Base-by-base conservation (phyloP, 2,329 filamentous ascomycete species). In the Cercospora sesami region DNA sequence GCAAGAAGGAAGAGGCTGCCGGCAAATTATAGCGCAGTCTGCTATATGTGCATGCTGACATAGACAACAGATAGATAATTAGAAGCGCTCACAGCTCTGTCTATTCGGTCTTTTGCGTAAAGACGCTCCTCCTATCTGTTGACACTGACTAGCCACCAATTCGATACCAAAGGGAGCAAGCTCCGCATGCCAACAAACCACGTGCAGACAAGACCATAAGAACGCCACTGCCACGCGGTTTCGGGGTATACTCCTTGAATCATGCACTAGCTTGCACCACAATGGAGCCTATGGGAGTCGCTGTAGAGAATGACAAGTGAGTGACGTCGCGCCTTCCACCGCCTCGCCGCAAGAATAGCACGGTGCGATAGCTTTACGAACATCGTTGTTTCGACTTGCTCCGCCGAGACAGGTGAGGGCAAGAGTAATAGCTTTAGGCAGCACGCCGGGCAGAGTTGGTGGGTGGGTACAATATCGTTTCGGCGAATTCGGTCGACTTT, bases 1-100 rank as follows among this genome's bases (percentile, higher is more conserved):
- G 78, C 71, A 79, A 80, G 68, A 79, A 73, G 68, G 78, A 79
- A 72, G 68, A 73, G 31, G 73, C 73, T 66, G 72, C 74, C 58
- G 76, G 75, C 28, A 78, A 79, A 71, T 73, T 72, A 42, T 66
- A 62, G 60, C 60, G 55, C 55, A 33, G 55, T 59, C 28, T 33
- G 30, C 55, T 31, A 59, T 36, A 21, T 18, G 12, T 21, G 18
- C n/a, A 39, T 36, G 55, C 55, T 59, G 55, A 59, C 12, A 33
- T 58, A 58, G 55, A 58, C 55, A 18, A 59, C 18, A 59, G 55
- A 59, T 59, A 33, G 16, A 59, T 33, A 21, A 59, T 33, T 36
- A 14, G 55, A 59, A 59, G 55, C 55, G 31, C 28, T 23, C n/a
- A 36, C 31, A 21, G 7, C 55, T 33, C 28, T 36, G 8, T 59